Evolutionary conservation across 495 filamentous ascomycete genomes (phyloP), one percentile per base, ranked within the genome.

Genomic region (Aspergillus bridgeri): DNA sequence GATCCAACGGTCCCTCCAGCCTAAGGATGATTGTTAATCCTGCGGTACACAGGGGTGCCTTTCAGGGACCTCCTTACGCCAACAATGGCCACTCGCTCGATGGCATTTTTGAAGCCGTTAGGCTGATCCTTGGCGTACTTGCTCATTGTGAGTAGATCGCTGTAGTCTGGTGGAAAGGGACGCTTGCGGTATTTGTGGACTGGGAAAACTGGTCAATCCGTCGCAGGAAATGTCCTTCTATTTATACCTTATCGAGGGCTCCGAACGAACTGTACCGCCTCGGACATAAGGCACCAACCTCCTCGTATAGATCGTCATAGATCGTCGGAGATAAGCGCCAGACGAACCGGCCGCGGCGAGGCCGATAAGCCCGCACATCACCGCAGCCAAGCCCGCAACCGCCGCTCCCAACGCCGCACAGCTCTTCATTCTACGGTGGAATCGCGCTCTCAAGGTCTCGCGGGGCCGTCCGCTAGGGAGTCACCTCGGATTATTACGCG

Each of bases 1-100:
- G 69, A 75, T 56, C 87, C 87, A 54, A 80, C 55, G 9, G 76
- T 78, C 45, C 88, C 88, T 58, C 75, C 79, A n/a, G 82, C 84
- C 85, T 88, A 44, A 46, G 24, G 0, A 13, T 5, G n/a, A 54
- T 60, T 48, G 19, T 68, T 65, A 65, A 53, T 45, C 18, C 42
- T 54, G 5, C 5, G 58, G 46, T 57, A n/a, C 27, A 45, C 1
- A n/a, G 15, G 57, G 22, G 11, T 53, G 46, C 0, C 52, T 43
- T 38, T 20, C 53, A 59, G 13, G 17, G 49, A 11, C 20, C 29
- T 45, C 61, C 74, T 47, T 74, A 80, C 79, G 1, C 79, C 79
- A 42, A 82, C 73, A 57, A 82, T 76, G 42, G 79, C 79, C 6
- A 82, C 69, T 56, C 70, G 74, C 25, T 77, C 65, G 20, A 82